These are phyloP conservation scores for Teunomyces cretensis DNA, from an alignment of 805 yeast species.

Conservation along the genomic window DNA sequence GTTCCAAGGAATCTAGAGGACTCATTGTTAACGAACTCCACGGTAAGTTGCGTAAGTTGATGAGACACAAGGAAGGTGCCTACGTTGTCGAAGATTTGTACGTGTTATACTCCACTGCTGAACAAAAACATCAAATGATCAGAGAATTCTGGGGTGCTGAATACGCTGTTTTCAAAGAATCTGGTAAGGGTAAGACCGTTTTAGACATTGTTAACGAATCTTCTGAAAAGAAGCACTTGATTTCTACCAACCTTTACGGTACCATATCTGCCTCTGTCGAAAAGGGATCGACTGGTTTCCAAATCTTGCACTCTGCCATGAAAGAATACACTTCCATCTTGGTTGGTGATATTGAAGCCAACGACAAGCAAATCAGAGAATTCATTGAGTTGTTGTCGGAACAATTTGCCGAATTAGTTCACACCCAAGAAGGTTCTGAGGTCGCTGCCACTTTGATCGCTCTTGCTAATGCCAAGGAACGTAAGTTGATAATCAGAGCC, in stretches of 20 bases:
- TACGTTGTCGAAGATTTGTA: constrained; percentile 93
- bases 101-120: constrained; percentile 78
- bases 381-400: constrained; percentile 81
- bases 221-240: constrained; percentile 74
- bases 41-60: constrained; percentile 84
- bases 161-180: constrained; percentile 84
- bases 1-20: constrained; percentile 77
- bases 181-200: constrained; percentile 61
- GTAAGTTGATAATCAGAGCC: constrained; percentile 71
- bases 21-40: constrained; percentile 79
- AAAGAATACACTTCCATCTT: constrained; percentile 78
- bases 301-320: constrained; percentile 95
- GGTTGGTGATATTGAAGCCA: constrained; percentile 45
- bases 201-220: constrained; percentile 64
- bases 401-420: constrained; percentile 92
- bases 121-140: constrained; percentile 86
- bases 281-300: constrained; percentile 96
- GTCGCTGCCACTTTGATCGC: constrained; percentile 84
- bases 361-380: constrained; percentile 66
- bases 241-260: constrained; percentile 72
- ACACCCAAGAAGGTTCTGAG: constrained; percentile 91
- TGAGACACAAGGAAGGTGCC: constrained; percentile 98
- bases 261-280: constrained; percentile 89
- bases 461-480: constrained; percentile 85
- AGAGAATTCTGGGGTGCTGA: constrained; percentile 97